Evolutionary conservation across 2,329 filamentous ascomycete genomes (phyloP).

Genomic region (Neonectria sp.): DNA sequence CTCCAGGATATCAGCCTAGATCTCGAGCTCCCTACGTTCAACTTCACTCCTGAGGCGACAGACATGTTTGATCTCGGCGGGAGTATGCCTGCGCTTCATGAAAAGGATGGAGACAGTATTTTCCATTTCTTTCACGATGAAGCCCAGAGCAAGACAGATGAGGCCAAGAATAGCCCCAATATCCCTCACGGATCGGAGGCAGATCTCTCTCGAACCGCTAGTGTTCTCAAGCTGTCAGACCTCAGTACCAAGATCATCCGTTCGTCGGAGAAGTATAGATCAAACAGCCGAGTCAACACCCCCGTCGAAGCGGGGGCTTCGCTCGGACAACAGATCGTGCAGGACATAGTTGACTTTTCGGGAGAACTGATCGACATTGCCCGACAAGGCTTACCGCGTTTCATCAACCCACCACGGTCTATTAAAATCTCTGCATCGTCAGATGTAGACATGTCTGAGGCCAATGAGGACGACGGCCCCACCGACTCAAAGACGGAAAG

Average conservation of each 20-base stretch:
- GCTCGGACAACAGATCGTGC: conserved; percentile 20
- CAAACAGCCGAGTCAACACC: not conserved
- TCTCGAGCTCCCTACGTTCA: conserved; percentile 19
- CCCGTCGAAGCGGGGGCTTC: not conserved
- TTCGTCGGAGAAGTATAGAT: conserved; percentile 21
- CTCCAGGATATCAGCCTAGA: conserved; percentile 21
- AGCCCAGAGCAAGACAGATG: not conserved
- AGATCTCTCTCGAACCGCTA: conserved; percentile 8
- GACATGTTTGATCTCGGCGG: conserved; percentile 15
- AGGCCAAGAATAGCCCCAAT: conserved; percentile 1
- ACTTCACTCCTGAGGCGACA: conserved; percentile 14
- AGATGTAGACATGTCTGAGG: not conserved
- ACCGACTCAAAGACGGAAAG: conserved; percentile 6
- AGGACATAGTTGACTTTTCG: conserved; percentile 32
- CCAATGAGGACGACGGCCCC: conserved; percentile 15
- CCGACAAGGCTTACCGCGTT: conserved; percentile 24
- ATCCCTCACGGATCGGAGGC: conserved; percentile 9
- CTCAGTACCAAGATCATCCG: conserved; percentile 31
- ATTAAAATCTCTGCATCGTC: not conserved
- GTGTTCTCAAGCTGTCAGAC: conserved; percentile 24
- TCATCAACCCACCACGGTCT: conserved; percentile 3
- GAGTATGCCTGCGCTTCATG: not conserved
- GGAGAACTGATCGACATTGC: conserved; percentile 33
- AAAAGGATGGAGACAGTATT: conserved; percentile 12
- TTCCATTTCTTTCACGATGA: conserved; percentile 9